Evolutionary conservation across 2,329 filamentous ascomycete species (phyloP).

Genomic region (Trichoderma semiorbis): DNA sequence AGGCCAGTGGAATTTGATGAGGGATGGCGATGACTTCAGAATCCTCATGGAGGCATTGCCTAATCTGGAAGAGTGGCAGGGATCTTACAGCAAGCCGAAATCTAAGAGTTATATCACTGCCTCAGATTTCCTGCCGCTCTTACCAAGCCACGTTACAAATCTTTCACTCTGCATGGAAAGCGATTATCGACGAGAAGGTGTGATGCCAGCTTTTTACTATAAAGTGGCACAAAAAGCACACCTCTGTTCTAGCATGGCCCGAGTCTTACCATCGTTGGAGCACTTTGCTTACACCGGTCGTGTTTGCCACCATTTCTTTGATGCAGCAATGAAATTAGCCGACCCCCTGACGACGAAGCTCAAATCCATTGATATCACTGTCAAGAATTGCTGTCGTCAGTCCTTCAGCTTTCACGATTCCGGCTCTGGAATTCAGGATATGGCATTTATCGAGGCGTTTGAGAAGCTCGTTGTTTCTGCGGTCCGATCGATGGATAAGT

Average conservation of each 20-base stretch:
- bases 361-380: conserved; percentile 65
- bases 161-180: conserved; percentile 68
- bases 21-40: conserved; percentile 59
- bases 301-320: conserved; percentile 67
- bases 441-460: conserved; percentile 68
- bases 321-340: conserved; percentile 49
- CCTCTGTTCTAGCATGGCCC: conserved; percentile 62
- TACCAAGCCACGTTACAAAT: conserved; percentile 57
- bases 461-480: conserved; percentile 64
- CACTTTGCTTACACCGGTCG: conserved; percentile 70
- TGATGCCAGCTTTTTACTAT: conserved; percentile 57
- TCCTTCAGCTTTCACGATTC: conserved; percentile 56
- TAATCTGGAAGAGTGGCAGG: conserved; percentile 60
- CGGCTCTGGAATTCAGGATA: conserved; percentile 67
- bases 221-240: conserved; percentile 60
- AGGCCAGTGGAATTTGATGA: conserved; percentile 74
- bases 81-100: conserved; percentile 68
- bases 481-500: conserved; percentile 56
- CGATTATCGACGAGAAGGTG: conserved; percentile 64
- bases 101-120: conserved; percentile 70
- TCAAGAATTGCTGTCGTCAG: conserved; percentile 69
- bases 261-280: conserved; percentile 59
- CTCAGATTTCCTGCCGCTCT: conserved; percentile 56
- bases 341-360: conserved; percentile 50
- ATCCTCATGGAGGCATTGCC: conserved; percentile 61